Evolutionary conservation across 345 rosid species (phyloP).

Genomic region (Citrus cavaleriei): DNA sequence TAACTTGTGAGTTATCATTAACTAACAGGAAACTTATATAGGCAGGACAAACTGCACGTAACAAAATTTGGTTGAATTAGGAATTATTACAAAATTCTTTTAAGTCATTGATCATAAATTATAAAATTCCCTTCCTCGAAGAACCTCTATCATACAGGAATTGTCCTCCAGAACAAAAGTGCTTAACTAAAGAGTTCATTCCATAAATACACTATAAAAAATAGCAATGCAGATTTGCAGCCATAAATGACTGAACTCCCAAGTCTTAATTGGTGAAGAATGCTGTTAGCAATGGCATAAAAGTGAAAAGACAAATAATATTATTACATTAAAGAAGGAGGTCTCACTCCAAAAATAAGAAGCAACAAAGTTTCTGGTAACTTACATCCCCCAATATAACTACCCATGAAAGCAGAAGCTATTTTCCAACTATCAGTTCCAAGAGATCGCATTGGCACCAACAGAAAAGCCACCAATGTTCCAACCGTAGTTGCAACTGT

Average conservation of each 20-base stretch:
- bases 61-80: neutral
- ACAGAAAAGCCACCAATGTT: slow-evolving; percentile 58
- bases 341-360: slow-evolving; percentile 17
- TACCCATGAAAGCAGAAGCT: slow-evolving; percentile 91
- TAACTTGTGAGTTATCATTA: neutral
- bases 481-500: slow-evolving; percentile 74
- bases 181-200: neutral
- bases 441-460: slow-evolving; percentile 88
- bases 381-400: slow-evolving; percentile 84
- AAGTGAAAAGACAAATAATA: neutral
- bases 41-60: neutral
- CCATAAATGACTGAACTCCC: neutral
- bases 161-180: neutral
- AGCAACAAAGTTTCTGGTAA: slow-evolving; percentile 6
- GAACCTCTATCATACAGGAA: neutral
- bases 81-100: neutral
- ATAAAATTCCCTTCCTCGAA: neutral
- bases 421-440: slow-evolving; percentile 91
- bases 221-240: neutral
- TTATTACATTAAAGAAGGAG: slow-evolving; percentile 1
- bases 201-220: neutral
- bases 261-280: neutral
- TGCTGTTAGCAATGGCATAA: neutral
- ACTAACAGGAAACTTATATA: neutral
- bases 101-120: neutral